Evolutionary conservation across 78 protist species (phyloP).

Genomic region (Cavenderia fasciculata): DNA sequence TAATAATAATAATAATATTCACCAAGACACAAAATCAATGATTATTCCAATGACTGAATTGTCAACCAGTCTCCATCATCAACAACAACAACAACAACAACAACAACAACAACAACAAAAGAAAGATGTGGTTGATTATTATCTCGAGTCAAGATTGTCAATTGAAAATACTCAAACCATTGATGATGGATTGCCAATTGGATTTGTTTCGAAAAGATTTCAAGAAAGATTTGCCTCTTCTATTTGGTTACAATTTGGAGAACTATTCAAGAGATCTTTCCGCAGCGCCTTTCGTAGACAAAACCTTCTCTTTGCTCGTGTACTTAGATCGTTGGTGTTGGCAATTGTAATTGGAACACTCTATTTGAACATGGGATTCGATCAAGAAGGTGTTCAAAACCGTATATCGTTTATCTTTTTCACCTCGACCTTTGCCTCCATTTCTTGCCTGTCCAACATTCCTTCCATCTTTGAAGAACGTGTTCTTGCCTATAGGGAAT

Average conservation of each 20-base stretch:
- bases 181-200: background rate
- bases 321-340: slow-evolving; percentile 15
- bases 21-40: background rate
- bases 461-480: slow-evolving; percentile 75
- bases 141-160: background rate
- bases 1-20: background rate
- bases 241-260: background rate
- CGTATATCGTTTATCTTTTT: slow-evolving; percentile 68
- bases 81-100: background rate
- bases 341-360: slow-evolving; percentile 65
- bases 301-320: slow-evolving; percentile 5
- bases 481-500: slow-evolving; percentile 41
- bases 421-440: slow-evolving; percentile 48
- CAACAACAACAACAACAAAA: background rate
- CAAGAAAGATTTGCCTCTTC: slow-evolving; percentile 10
- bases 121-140: slow-evolving; percentile 35
- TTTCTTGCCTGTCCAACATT: slow-evolving; percentile 51
- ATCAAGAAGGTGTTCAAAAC: slow-evolving; percentile 46
- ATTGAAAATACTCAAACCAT: background rate
- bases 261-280: slow-evolving; percentile 25
- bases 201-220: background rate
- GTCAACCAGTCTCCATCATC: background rate
- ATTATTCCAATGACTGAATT: background rate
- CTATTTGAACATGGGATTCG: slow-evolving; percentile 9
- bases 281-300: slow-evolving; percentile 12